Evolutionary conservation across 169 alveolate genomes (phyloP).

Genomic region (Eimeria necatrix): DNA sequence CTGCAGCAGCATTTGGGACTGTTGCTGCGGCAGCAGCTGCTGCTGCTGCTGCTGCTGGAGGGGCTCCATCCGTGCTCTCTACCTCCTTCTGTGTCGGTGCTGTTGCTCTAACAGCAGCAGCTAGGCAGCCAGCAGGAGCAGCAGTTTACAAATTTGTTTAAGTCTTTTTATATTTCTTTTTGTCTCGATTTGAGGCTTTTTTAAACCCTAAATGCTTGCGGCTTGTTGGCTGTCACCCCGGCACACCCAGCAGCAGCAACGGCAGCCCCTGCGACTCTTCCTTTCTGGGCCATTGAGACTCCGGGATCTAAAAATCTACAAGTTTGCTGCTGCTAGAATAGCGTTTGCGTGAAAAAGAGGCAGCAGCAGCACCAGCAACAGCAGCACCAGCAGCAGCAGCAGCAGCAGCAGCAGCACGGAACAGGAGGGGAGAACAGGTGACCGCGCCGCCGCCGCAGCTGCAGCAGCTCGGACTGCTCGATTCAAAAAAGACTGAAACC

Average conservation of each 20-base stretch:
- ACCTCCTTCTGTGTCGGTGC: not conserved
- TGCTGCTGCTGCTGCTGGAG: not conserved
- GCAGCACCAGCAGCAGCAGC: slow-evolving; percentile 5
- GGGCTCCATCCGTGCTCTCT: slow-evolving; percentile 30
- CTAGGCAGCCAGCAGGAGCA: not conserved
- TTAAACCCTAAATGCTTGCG: too few species aligned
- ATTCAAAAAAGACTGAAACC: not conserved
- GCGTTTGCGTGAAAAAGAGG: not conserved
- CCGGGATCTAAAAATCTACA: too few species aligned
- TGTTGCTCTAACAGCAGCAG: not conserved
- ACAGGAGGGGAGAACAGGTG: not conserved
- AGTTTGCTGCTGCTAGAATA: too few species aligned
- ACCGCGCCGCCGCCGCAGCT: not conserved
- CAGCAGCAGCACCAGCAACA: not conserved
- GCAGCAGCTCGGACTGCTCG: slow-evolving; percentile 4
- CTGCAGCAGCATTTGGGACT: not conserved
- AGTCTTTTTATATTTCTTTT: not conserved
- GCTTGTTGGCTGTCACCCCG: too few species aligned
- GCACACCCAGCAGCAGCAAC: too few species aligned
- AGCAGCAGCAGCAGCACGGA: not conserved
- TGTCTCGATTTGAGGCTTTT: too few species aligned
- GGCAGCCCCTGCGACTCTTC: too few species aligned
- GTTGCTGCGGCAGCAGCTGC: slow-evolving; percentile 13
- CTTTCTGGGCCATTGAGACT: too few species aligned
- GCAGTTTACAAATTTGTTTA: not conserved